These are phyloP conservation scores for Aechmea fasciata DNA, from an alignment of 176 grass and related monocot genomes.

Conservation along the genomic window DNA sequence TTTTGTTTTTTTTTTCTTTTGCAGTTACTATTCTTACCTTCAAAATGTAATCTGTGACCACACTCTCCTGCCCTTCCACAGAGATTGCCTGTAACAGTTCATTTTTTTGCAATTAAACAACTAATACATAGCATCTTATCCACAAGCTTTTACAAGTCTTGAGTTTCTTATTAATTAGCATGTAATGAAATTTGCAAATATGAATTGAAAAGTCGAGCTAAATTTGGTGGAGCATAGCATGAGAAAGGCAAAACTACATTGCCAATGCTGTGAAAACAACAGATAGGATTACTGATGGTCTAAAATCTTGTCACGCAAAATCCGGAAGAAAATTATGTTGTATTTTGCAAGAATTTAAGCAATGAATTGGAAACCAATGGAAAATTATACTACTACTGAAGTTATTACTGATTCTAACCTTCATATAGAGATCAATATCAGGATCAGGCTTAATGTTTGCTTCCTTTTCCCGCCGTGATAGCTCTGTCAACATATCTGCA, in stretches of 20 bases:
- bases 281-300: no score
- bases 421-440: slow-evolving; percentile 35
- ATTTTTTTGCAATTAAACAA: not conserved
- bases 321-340: no score
- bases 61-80: slow-evolving; percentile 23
- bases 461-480: slow-evolving; percentile 27
- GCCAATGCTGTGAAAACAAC: no score
- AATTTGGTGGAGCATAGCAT: not conserved
- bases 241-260: not conserved
- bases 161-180: not conserved
- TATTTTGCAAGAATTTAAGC: not conserved
- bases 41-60: slow-evolving; percentile 39
- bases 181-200: not conserved
- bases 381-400: not conserved
- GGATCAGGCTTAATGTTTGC: slow-evolving; percentile 29
- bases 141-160: no score
- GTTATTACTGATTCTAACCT: slow-evolving; percentile 18
- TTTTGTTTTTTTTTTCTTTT: not conserved
- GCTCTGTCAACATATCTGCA: slow-evolving; percentile 27
- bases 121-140: not conserved
- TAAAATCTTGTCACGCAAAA: no score
- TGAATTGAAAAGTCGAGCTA: not conserved
- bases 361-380: not conserved
- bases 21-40: slow-evolving; percentile 20
- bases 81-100: slow-evolving; percentile 27